Base-by-base conservation (phyloP, 2,329 filamentous ascomycete species). In the Botrytis aclada region DNA sequence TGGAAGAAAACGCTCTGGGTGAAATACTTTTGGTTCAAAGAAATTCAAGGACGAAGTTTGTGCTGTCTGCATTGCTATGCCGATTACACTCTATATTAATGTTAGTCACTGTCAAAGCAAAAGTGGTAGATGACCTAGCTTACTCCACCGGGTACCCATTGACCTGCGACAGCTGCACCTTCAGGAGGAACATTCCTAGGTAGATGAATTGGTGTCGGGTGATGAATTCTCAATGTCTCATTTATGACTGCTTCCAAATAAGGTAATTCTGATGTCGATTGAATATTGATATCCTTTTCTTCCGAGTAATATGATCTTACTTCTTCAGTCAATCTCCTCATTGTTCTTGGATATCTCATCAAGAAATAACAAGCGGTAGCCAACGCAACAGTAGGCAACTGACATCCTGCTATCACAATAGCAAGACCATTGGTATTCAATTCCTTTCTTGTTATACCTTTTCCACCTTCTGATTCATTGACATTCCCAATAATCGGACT, bases 241-340 rank as follows among this genome's bases (percentile, higher is more conserved):
- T 73, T 63, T 29, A 74, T 65, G 51, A 66, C 61, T 25, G 71
- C 71, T 32, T 58, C 39, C 47, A 69, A 41, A 41, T 74, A 74
- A 37, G 37, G 22, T 8, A 74, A 51, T 37, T 63, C 32, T 9
- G 25, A 60, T 10, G 62, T 61, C 10, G 61, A 56, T 25, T 47
- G 43, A 12, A 84, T 70, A 37, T 77, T 81, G 65, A 87, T 85
- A 4, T 85, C 82, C 0, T 80, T 78, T 39, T 82, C 79, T 0
- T 63, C 74, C 1, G 72, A 71, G 71, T 85, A 86, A 0, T 79
- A 43, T 0, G 78, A 75, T 0, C 83, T 83, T 0, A 86, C 78
- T 76, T 87, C 85, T 0, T 80, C 29, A 0, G 75, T 77, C 12
- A 85, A 60, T 43, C 76, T 82, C 74, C 78, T 62, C 9, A 82